A percentile compares a stretch with the other conserved stretches of the same genome.
Conservation (phyloP, 257 asterid species). For the Solanum tarijense region DNA sequence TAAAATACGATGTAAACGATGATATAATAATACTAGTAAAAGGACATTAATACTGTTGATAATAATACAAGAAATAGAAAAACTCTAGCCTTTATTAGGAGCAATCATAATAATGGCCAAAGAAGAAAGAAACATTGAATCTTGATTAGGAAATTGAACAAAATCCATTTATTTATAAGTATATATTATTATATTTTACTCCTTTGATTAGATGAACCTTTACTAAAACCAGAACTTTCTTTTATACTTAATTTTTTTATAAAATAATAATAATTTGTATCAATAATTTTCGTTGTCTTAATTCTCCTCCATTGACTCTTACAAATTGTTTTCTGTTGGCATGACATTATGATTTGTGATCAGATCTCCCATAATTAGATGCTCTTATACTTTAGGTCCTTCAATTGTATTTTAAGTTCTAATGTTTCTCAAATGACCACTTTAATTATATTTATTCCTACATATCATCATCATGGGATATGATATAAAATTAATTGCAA, state of each 20-base stretch:
- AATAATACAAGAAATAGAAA: neutral
- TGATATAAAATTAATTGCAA: neutral
- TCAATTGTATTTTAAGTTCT: neutral
- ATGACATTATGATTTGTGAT: neutral
- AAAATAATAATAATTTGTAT: neutral
- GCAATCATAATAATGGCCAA: neutral
- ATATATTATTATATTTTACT: neutral
- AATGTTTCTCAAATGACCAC: neutral
- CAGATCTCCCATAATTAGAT: slow-evolving; percentile 1
- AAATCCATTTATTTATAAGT: neutral
- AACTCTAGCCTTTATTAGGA: neutral
- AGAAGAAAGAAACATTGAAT: neutral
- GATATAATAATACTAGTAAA: neutral
- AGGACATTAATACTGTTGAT: neutral
- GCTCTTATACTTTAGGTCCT: neutral
- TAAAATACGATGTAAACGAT: neutral
- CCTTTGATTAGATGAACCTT: neutral
- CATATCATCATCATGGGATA: neutral
- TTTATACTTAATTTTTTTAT: neutral
- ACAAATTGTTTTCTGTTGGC: neutral
- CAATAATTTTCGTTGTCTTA: neutral
- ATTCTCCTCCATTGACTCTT: neutral
- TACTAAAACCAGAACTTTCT: neutral
- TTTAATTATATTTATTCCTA: neutral
- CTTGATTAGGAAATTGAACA: neutral